Percentiles rank a stretch among this genome's conserved stretches.
phyloP scores from a whole-genome alignment of 2,329 filamentous ascomycete genomes.

The Beauveria brongniartii region DNA sequence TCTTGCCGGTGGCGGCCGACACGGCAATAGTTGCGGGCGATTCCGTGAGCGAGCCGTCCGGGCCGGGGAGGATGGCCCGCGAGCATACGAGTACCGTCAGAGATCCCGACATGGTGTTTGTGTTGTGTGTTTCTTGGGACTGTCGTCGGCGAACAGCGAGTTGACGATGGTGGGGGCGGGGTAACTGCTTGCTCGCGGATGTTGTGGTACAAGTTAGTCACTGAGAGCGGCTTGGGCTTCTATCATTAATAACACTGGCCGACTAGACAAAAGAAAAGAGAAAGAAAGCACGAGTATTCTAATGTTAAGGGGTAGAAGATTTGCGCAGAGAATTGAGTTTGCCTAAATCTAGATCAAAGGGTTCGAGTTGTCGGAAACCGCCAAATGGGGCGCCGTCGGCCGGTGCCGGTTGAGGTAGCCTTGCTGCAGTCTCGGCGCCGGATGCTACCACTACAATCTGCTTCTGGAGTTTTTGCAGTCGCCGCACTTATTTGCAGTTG shows the following conservation, averaged over 20 bases:
- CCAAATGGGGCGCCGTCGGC: constrained; percentile 7
- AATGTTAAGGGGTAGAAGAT: not conserved
- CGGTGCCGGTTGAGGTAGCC: constrained; percentile 6
- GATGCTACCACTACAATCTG: not conserved
- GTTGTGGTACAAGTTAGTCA: not conserved
- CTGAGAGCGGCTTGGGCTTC: not conserved
- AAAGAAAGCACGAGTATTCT: not conserved
- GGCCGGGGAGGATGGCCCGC: constrained; percentile 69
- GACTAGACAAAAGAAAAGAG: not conserved
- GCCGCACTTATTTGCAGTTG: not conserved
- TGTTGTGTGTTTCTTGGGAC: not conserved
- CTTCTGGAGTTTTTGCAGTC: not conserved
- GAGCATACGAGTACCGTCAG: constrained; percentile 76
- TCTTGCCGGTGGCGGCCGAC: constrained; percentile 74
- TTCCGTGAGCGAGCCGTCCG: constrained; percentile 51
- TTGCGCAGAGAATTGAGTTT: not conserved
- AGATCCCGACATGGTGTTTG: constrained; percentile 20
- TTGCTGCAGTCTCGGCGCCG: not conserved
- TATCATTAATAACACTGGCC: not conserved
- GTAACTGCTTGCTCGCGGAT: not conserved
- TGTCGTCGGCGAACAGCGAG: not conserved
- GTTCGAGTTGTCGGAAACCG: not conserved
- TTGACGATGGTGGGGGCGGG: constrained; percentile 8
- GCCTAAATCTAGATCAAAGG: not conserved
- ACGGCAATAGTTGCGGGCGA: constrained; percentile 78